phyloP scores from a whole-genome alignment of 768 basidiomycete species.

The Sarcodon aspratus region DNA sequence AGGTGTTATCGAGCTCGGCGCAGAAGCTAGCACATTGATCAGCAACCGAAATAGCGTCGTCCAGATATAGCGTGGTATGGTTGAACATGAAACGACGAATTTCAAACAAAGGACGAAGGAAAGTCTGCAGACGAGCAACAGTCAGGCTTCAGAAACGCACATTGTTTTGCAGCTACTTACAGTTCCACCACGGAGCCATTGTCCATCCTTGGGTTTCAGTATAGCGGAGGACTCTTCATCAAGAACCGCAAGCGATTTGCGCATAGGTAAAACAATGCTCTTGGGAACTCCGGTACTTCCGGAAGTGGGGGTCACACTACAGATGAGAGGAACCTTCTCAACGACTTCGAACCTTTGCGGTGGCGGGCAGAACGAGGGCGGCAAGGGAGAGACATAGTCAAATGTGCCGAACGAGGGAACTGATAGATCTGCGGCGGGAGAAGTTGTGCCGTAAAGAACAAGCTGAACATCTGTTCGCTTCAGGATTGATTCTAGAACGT shows the following conservation, averaged over 20 bases:
- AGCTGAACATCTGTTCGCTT: constrained; percentile 12
- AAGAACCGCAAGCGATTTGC: constrained; percentile 12
- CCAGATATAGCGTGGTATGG: constrained; percentile 18
- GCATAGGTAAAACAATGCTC: constrained; percentile 20
- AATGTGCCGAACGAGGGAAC: constrained; percentile 11
- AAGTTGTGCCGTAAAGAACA: constrained; percentile 11
- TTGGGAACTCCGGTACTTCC: constrained; percentile 21
- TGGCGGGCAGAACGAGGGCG: constrained; percentile 5
- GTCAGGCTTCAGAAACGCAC: background rate
- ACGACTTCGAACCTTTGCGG: constrained; percentile 12
- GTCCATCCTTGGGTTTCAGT: constrained; percentile 16
- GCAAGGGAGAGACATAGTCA: constrained; percentile 5
- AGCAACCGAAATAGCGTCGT: constrained; percentile 15
- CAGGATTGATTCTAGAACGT: constrained; percentile 15
- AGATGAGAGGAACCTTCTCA: constrained; percentile 12
- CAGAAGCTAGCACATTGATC: constrained; percentile 15
- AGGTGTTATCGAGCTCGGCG: constrained; percentile 14
- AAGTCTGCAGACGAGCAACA: constrained; percentile 9
- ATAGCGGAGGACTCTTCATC: constrained; percentile 17
- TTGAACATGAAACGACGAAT: constrained; percentile 22
- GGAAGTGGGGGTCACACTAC: constrained; percentile 16
- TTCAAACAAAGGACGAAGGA: constrained; percentile 19
- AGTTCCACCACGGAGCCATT: constrained; percentile 21
- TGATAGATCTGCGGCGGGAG: constrained; percentile 6
- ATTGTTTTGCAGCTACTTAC: constrained; percentile 5